phyloP scores from a whole-genome alignment of 2,329 filamentous ascomycete genomes.

The Scleromitrula shiraiana region DNA sequence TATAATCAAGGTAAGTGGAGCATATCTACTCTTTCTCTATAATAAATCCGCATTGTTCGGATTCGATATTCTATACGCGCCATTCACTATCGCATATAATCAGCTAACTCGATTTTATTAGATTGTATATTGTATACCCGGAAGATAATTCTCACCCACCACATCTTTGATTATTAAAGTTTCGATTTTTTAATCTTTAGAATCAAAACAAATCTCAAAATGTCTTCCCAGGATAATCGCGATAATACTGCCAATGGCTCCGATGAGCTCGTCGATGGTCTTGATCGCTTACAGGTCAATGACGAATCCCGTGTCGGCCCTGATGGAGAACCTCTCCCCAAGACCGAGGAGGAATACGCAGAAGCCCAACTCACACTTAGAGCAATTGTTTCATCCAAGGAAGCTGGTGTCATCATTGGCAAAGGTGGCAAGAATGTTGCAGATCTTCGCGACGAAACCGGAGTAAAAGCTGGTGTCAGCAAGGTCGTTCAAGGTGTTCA shows the following conservation, averaged over 20 bases:
- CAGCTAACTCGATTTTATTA: slow-evolving; percentile 2
- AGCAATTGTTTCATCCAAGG: slow-evolving; percentile 97
- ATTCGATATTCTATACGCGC: not conserved
- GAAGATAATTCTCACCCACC: not conserved
- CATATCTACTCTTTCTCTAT: not conserved
- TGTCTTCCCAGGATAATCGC: slow-evolving; percentile 29
- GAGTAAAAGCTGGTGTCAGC: slow-evolving; percentile 95
- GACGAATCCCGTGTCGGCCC: slow-evolving; percentile 56
- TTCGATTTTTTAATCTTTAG: not conserved
- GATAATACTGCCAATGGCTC: slow-evolving; percentile 20
- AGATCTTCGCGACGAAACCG: slow-evolving; percentile 92
- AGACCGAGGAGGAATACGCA: slow-evolving; percentile 95
- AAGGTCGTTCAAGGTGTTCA: slow-evolving; percentile 98
- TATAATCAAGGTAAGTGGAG: slow-evolving; percentile 4
- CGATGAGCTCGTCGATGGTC: slow-evolving; percentile 51
- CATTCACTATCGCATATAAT: slow-evolving; percentile 5
- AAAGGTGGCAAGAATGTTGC: slow-evolving; percentile 98
- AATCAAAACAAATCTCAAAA: slow-evolving; percentile 14
- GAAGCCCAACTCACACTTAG: slow-evolving; percentile 87
- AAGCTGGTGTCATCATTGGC: slow-evolving; percentile 97
- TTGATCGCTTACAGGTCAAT: slow-evolving; percentile 59
- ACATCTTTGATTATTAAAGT: slow-evolving; percentile 1
- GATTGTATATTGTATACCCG: not conserved
- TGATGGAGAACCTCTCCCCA: slow-evolving; percentile 72
- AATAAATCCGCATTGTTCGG: not conserved